Conservation (phyloP, 129 eudicot genomes). For the Glebionis coronaria region DNA sequence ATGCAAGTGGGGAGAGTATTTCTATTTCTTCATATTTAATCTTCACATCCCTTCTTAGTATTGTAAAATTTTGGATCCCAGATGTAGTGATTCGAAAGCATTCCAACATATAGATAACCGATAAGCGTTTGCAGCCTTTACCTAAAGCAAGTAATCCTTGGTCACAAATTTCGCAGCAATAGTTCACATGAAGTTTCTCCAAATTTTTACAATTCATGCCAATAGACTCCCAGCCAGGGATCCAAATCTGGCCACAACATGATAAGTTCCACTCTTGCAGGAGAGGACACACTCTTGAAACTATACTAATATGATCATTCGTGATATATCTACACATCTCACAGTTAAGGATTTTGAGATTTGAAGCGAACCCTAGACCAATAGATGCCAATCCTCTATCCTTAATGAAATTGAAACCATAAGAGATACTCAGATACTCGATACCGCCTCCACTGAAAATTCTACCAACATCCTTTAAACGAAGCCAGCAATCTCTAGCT, state of each 20-base stretch:
- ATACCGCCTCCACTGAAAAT: slow-evolving; percentile 66
- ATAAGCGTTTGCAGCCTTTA: slow-evolving; percentile 46
- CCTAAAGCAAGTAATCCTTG: slow-evolving; percentile 47
- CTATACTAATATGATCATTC: slow-evolving; percentile 41
- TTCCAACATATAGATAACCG: too few relatives aligned
- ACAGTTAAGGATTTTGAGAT: slow-evolving; percentile 41
- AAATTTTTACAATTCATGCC: slow-evolving; percentile 44
- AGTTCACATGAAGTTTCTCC: slow-evolving; percentile 54
- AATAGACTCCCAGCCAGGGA: slow-evolving; percentile 54
- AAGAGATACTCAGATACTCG: slow-evolving; percentile 41
- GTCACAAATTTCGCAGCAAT: too few relatives aligned
- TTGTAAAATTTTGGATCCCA: too few relatives aligned
- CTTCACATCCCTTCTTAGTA: too few relatives aligned
- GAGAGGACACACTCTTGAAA: slow-evolving; percentile 55
- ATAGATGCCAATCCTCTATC: slow-evolving; percentile 31
- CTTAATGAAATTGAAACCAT: too few relatives aligned
- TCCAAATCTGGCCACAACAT: slow-evolving; percentile 37
- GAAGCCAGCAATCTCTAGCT: too few relatives aligned
- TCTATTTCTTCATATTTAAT: too few relatives aligned
- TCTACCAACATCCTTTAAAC: slow-evolving; percentile 46
- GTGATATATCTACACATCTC: slow-evolving; percentile 37
- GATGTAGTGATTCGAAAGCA: too few relatives aligned
- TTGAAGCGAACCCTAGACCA: slow-evolving; percentile 35
- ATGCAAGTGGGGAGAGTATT: too few relatives aligned
- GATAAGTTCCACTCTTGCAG: slow-evolving; percentile 68